Percentiles rank a stretch among this genome's conserved stretches.
phyloP scores from a whole-genome alignment of 805 yeast genomes.

The Brettanomyces custersianus region DNA sequence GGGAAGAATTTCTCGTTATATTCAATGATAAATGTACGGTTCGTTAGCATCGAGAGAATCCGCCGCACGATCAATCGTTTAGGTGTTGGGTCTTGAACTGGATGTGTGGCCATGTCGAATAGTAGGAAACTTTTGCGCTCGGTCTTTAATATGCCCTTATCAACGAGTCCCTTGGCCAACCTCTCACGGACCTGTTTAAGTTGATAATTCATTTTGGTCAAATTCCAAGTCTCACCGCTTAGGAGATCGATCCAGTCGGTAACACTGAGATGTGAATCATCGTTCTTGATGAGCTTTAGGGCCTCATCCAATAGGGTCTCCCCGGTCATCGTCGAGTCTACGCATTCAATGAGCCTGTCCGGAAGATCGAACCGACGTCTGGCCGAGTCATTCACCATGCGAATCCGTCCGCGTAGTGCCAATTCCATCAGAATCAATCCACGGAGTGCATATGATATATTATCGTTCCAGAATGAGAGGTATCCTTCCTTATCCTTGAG shows the following conservation, averaged over 20 bases:
- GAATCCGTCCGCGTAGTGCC: slow-evolving; percentile 83
- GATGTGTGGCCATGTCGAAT: slow-evolving; percentile 99
- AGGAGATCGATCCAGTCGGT: slow-evolving; percentile 89
- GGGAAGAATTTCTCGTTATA: slow-evolving; percentile 60
- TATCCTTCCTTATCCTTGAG: slow-evolving; percentile 94
- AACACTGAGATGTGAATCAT: slow-evolving; percentile 69
- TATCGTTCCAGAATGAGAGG: slow-evolving; percentile 96
- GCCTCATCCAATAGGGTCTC: slow-evolving; percentile 94
- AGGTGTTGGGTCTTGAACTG: slow-evolving; percentile 76
- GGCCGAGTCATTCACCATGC: slow-evolving; percentile 86
- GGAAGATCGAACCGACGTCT: slow-evolving; percentile 81
- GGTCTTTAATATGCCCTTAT: slow-evolving; percentile 91
- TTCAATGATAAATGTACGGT: slow-evolving; percentile 55
- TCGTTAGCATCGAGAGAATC: slow-evolving; percentile 57
- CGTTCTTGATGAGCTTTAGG: slow-evolving; percentile 77
- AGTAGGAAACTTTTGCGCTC: slow-evolving; percentile 90
- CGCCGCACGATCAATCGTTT: slow-evolving; percentile 76
- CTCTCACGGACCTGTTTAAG: slow-evolving; percentile 96
- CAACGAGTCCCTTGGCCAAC: slow-evolving; percentile 92
- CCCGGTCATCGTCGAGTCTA: slow-evolving; percentile 83
- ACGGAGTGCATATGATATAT: slow-evolving; percentile 89
- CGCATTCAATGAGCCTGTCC: slow-evolving; percentile 81
- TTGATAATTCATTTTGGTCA: slow-evolving; percentile 89
- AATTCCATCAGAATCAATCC: slow-evolving; percentile 90
- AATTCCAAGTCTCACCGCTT: slow-evolving; percentile 95